Conservation (phyloP, 768 basidiomycete genomes). For the Amanita pallidorosea region DNA sequence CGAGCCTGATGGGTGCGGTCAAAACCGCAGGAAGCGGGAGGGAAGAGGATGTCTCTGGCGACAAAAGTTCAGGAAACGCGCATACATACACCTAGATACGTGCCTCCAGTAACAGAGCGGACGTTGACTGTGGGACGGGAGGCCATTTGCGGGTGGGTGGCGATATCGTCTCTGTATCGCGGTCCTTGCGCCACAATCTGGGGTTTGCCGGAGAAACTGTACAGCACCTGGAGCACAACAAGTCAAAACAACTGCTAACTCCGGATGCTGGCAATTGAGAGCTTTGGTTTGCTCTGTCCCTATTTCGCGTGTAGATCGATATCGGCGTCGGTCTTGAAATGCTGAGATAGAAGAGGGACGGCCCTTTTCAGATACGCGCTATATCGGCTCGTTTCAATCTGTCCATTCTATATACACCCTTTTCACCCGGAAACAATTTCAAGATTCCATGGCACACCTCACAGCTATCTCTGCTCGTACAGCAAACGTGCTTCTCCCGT, state of each 20-base stretch:
- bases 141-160: constrained; percentile 67
- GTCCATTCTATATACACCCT: too few relatives aligned
- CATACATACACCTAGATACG: constrained; percentile 10
- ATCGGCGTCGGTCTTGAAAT: too few relatives aligned
- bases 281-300: background rate
- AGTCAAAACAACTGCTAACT: background rate
- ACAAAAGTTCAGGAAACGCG: constrained; percentile 8
- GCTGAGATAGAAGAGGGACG: too few relatives aligned
- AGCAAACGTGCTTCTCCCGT: too few relatives aligned
- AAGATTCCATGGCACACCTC: too few relatives aligned
- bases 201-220: constrained; percentile 4
- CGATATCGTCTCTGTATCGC: constrained; percentile 14
- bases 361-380: too few relatives aligned
- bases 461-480: too few relatives aligned
- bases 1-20: constrained; percentile 95
- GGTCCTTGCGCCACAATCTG: background rate
- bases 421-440: too few relatives aligned
- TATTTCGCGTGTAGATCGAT: too few relatives aligned
- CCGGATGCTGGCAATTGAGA: too few relatives aligned
- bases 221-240: background rate
- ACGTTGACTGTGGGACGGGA: constrained; percentile 89
- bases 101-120: constrained; percentile 67
- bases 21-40: constrained; percentile 92
- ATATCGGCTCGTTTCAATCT: too few relatives aligned
- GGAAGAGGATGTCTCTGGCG: constrained; percentile 72